Base-by-base conservation (phyloP, 768 basidiomycete genomes). In the Termitomyces sp. region DNA sequence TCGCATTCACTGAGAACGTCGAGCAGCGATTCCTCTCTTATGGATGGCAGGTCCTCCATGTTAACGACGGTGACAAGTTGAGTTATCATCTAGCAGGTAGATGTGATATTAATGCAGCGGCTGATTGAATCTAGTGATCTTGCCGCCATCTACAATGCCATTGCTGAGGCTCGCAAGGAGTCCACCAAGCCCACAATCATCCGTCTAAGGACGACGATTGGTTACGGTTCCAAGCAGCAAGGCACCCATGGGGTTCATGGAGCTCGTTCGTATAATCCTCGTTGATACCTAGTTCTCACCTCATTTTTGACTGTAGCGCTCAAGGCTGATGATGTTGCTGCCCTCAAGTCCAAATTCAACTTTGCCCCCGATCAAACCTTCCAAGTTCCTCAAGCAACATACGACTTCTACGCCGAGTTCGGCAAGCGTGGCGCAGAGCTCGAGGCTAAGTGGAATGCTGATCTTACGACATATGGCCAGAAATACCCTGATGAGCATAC, bases 171-270 rank as follows among this genome's bases (percentile, higher is more conserved):
- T 58, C 87, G 89, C 68, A 77, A 81, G 72, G 89, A 89, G 70
- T 90, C 82, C 73, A 80, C 67, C 74, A 94, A 94, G 78, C 96
- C 96, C 32, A 92, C 94, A 40, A 80, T 98, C 66, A 91, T 97
- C 74, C 82, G 86, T 62, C 78, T 96, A 59, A 86, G 81, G 69
- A 97, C 96, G 57, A 97, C 90, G 49, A 98, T 98, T 64, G 96
- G 96, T 44, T 97, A 83, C 71, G 96, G 96, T 63, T 97, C 96
- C 38, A 92, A 91, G 79, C 84, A 87, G 71, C 90, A 94, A 74
- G 96, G 96, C 63, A 94, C 94, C 9, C 94, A 96, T 70, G 92
- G 92, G 67, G 93, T 97, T 63, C 96, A 98, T 75, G 95, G 96
- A 66, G 74, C 94, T 75, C 94, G 92, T 95, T 71, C 70, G 93